Percentiles rank a stretch among this genome's conserved stretches.
These are phyloP conservation scores for Entophlyctis luteolus DNA, from an alignment of 192 early-diverging fungal genomes.

Conservation along the genomic window DNA sequence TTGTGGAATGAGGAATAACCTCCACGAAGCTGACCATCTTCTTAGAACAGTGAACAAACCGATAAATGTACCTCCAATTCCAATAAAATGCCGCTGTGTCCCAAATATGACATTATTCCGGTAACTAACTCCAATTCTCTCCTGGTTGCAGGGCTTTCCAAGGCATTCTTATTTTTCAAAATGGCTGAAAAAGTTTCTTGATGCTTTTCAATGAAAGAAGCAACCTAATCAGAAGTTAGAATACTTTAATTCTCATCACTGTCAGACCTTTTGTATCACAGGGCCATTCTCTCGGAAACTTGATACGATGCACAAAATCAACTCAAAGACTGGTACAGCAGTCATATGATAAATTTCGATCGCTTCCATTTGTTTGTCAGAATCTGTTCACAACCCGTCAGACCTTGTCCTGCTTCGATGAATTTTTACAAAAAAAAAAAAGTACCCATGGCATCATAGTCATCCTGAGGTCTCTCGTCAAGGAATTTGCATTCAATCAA, in stretches of 20 bases:
- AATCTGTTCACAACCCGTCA: not conserved
- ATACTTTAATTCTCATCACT: conserved; percentile 28
- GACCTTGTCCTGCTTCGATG: not conserved
- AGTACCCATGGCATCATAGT: conserved; percentile 35
- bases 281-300: conserved; percentile 12
- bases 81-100: conserved; percentile 12
- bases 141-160: conserved; percentile 39
- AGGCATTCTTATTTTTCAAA: conserved; percentile 38
- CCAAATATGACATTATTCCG: conserved; percentile 24
- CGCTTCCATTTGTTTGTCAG: not conserved
- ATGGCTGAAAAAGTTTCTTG: conserved; percentile 56
- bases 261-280: conserved; percentile 2
- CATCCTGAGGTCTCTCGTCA: conserved; percentile 59
- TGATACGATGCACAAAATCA: conserved; percentile 52
- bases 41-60: not conserved
- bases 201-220: conserved; percentile 36
- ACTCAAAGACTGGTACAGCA: conserved; percentile 57
- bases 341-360: conserved; percentile 63
- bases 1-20: conserved; percentile 48
- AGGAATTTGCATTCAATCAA: conserved; percentile 70
- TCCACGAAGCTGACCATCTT: conserved; percentile 16
- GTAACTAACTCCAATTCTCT: conserved; percentile 51
- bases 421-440: not conserved
- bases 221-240: conserved; percentile 38
- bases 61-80: conserved; percentile 1